These are phyloP conservation scores for Naganishia kalamii DNA, from an alignment of 768 basidiomycete species.

Conservation along the genomic window DNA sequence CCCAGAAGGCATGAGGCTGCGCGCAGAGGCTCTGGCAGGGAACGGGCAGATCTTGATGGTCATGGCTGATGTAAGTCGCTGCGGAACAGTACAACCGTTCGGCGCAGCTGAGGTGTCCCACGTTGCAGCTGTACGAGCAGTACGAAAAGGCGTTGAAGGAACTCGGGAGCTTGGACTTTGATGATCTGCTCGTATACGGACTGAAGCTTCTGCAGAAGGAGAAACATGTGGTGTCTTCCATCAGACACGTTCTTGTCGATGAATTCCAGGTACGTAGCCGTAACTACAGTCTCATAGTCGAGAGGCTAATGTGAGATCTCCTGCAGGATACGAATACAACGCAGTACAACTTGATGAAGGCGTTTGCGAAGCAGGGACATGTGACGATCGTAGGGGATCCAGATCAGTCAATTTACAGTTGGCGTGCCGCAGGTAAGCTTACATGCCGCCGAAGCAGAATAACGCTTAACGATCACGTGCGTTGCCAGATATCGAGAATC, in stretches of 20 bases:
- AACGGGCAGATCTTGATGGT: conserved; percentile 32
- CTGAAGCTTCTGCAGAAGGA: conserved; percentile 58
- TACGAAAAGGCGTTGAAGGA: conserved; percentile 61
- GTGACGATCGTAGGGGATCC: conserved; percentile 84
- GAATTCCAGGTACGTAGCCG: conserved; percentile 58
- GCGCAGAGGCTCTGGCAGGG: conserved; percentile 31
- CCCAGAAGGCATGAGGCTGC: conserved; percentile 51
- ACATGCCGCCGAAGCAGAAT: too few relatives aligned
- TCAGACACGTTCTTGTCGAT: conserved; percentile 67
- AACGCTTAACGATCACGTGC: too few relatives aligned
- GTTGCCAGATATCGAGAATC: conserved; percentile 58
- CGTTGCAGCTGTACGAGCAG: conserved; percentile 53
- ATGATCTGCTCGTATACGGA: conserved; percentile 71
- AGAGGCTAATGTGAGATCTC: neutral
- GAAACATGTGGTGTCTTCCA: conserved; percentile 55
- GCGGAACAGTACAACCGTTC: too few relatives aligned
- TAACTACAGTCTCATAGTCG: conserved; percentile 38
- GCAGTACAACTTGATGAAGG: conserved; percentile 72
- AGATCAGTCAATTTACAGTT: conserved; percentile 86
- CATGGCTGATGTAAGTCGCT: conserved; percentile 42
- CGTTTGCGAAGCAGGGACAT: conserved; percentile 56
- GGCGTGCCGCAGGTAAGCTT: conserved; percentile 60
- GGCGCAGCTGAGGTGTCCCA: neutral
- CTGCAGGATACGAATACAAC: conserved; percentile 69
- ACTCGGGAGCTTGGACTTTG: conserved; percentile 76